Conservation (phyloP, 2,329 filamentous ascomycete species). For the Colletotrichum tropicicola region DNA sequence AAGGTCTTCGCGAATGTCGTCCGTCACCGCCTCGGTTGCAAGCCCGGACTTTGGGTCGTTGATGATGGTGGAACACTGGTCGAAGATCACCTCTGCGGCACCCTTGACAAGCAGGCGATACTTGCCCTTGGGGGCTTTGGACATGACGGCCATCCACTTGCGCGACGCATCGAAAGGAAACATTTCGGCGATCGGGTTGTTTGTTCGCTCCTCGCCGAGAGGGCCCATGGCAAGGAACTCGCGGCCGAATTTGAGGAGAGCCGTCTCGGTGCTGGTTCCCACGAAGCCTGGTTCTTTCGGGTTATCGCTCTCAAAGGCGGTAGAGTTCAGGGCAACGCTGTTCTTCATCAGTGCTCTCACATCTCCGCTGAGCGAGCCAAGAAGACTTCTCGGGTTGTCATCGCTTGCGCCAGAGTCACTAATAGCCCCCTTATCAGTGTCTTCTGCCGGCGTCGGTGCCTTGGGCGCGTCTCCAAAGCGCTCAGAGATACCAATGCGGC, state of each 20-base stretch:
- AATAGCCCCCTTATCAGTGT: conserved; percentile 36
- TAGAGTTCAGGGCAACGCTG: conserved; percentile 57
- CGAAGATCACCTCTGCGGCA: conserved; percentile 64
- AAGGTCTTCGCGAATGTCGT: conserved; percentile 42
- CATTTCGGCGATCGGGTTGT: conserved; percentile 55
- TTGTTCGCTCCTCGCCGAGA: conserved; percentile 55
- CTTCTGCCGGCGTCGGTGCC: neutral
- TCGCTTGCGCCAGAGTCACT: conserved; percentile 38
- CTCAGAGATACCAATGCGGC: conserved; percentile 58
- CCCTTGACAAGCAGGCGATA: conserved; percentile 66
- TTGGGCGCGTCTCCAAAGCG: conserved; percentile 43
- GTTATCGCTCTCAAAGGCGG: conserved; percentile 60
- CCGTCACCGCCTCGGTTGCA: conserved; percentile 38
- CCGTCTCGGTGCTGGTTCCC: conserved; percentile 65
- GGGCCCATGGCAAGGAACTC: conserved; percentile 57
- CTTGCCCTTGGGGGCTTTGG: conserved; percentile 53
- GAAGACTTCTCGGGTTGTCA: conserved; percentile 14
- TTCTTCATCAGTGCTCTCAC: conserved; percentile 47
- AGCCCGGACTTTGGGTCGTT: conserved; percentile 52
- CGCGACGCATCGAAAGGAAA: conserved; percentile 63
- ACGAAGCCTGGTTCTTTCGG: conserved; percentile 50
- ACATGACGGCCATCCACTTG: conserved; percentile 66
- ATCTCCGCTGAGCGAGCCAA: conserved; percentile 41
- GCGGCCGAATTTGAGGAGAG: conserved; percentile 58
- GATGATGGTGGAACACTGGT: conserved; percentile 51